These are phyloP conservation scores for Cardamine chenopodiifolia DNA, from an alignment of 345 rosid genomes.

Conservation along the genomic window DNA sequence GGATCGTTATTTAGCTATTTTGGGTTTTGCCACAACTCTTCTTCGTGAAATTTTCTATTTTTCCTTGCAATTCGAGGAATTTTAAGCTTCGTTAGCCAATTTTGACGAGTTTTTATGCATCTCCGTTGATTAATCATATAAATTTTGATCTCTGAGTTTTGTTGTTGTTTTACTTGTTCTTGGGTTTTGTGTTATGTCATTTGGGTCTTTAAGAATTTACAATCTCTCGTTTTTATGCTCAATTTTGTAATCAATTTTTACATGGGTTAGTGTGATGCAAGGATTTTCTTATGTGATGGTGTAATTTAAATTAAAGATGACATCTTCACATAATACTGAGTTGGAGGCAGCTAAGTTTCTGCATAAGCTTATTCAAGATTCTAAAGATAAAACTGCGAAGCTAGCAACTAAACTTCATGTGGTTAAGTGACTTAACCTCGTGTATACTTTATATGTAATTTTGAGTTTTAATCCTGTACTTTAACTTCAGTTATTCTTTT, in stretches of 20 bases:
- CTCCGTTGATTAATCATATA: neutral
- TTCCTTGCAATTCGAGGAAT: neutral
- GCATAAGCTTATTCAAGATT: slow-evolving; percentile 98
- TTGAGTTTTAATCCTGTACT: neutral
- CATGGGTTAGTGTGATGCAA: slow-evolving; percentile 37
- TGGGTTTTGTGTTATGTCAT: neutral
- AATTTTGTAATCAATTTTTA: neutral
- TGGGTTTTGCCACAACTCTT: slow-evolving; percentile 6
- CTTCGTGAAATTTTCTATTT: neutral
- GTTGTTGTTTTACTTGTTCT: neutral
- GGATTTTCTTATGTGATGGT: slow-evolving; percentile 28
- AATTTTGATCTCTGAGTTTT: neutral
- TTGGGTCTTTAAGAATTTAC: neutral
- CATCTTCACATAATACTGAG: slow-evolving; percentile 85
- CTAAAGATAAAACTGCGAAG: slow-evolving; percentile 91
- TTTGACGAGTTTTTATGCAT: neutral
- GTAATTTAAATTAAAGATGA: slow-evolving; percentile 46
- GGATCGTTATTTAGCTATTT: slow-evolving; percentile 6
- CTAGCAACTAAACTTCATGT: slow-evolving; percentile 91
- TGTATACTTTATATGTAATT: neutral
- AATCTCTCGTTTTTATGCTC: neutral
- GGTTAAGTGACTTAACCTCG: slow-evolving; percentile 49
- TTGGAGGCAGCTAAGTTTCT: slow-evolving; percentile 98
- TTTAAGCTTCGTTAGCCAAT: neutral
- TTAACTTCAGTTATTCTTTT: slow-evolving; percentile 30